Evolutionary conservation across 139 green algal genomes (phyloP).

Genomic region (Pleodorina starrii): DNA sequence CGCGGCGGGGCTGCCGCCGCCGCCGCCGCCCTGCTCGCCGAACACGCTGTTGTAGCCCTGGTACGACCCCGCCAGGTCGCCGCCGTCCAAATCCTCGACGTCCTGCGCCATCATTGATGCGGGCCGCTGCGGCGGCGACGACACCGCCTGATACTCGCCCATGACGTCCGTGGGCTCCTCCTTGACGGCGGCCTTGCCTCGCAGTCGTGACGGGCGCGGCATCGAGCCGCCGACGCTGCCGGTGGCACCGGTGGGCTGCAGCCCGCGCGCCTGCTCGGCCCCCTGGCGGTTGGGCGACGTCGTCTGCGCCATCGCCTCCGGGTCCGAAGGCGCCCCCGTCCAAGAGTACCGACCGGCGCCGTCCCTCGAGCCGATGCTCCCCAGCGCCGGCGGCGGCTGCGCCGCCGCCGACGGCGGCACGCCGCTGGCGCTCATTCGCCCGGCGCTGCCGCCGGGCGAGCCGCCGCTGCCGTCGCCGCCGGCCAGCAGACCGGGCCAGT

Average conservation of each 20-base stretch:
- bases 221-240: conserved; percentile 24
- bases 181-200: not conserved
- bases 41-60: conserved; percentile 28
- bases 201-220: conserved; percentile 18
- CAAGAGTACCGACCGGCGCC: conserved; percentile 2
- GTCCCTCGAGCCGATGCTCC: not conserved
- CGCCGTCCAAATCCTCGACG: not conserved
- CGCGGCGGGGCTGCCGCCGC: not conserved
- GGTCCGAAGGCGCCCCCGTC: conserved; percentile 2
- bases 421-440: conserved; percentile 26
- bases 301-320: conserved; percentile 7
- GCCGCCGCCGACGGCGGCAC: too few species aligned
- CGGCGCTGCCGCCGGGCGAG: not conserved
- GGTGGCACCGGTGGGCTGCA: not conserved
- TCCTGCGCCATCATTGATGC: not conserved
- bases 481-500: not conserved
- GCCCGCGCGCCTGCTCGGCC: not conserved
- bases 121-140: not conserved
- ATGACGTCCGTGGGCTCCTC: not conserved
- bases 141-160: conserved; percentile 4
- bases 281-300: conserved; percentile 20
- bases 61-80: not conserved
- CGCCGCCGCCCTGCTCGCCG: not conserved
- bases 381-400: not conserved
- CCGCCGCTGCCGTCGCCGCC: not conserved